Evolutionary conservation across 257 asterid genomes (phyloP).

Genomic region (Solanum piurae): DNA sequence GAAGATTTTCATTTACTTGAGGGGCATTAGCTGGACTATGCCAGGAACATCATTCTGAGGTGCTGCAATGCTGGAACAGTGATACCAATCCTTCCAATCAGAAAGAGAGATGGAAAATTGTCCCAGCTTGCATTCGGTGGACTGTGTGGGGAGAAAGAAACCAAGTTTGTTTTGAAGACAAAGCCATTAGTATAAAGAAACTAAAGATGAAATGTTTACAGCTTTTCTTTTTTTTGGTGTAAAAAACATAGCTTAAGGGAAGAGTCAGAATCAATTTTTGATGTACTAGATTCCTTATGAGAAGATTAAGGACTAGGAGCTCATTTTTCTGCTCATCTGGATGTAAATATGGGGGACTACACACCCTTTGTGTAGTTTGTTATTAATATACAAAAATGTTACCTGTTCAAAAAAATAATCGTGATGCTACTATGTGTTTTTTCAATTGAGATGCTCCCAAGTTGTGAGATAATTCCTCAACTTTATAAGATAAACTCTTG

Average conservation of each 20-base stretch:
- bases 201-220: background rate
- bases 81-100: background rate
- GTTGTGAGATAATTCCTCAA: background rate
- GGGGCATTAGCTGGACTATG: background rate
- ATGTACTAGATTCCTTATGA: background rate
- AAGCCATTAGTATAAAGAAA: background rate
- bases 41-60: background rate
- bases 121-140: background rate
- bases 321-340: background rate
- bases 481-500: background rate
- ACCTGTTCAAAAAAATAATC: background rate
- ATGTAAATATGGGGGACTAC: background rate
- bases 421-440: background rate
- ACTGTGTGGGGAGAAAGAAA: background rate
- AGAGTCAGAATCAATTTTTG: too few species aligned
- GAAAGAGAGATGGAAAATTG: background rate
- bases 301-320: background rate
- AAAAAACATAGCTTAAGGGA: background rate
- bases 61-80: background rate
- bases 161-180: background rate
- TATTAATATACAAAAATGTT: background rate
- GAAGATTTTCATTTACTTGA: background rate
- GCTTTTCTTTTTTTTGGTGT: background rate
- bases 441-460: background rate
- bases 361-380: background rate